These are phyloP conservation scores for Neurospora sp. DNA, from an alignment of 495 filamentous ascomycete genomes.

Conservation along the genomic window DNA sequence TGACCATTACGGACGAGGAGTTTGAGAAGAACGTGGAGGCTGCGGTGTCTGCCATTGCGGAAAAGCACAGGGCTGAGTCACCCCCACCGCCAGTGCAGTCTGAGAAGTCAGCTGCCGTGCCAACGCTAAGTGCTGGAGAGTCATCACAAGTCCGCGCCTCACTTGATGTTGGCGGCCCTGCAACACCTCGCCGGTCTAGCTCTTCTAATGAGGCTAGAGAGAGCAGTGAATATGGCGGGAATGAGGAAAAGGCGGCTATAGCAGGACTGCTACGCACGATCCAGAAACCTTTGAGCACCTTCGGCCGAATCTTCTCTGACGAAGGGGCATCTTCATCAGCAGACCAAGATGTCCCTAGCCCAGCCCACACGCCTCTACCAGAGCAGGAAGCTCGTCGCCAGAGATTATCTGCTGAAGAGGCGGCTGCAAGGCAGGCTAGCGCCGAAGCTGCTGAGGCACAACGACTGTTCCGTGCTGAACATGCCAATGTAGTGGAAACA, in stretches of 20 bases:
- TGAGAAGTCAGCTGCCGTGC: constrained; percentile 53
- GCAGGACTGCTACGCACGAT: constrained; percentile 83
- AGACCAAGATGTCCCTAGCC: constrained; percentile 31
- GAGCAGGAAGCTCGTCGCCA: constrained; percentile 34
- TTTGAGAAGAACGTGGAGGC: constrained; percentile 94
- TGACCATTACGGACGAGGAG: constrained; percentile 89
- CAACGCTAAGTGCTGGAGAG: constrained; percentile 18
- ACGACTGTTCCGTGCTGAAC: constrained; percentile 74
- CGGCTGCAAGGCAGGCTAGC: constrained; percentile 86
- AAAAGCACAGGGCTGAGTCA: constrained; percentile 57
- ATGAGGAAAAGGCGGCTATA: constrained; percentile 69
- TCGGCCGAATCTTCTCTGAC: constrained; percentile 96
- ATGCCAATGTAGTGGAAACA: constrained; percentile 84
- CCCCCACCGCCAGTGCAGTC: constrained; percentile 37
- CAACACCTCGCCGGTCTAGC: constrained; percentile 28
- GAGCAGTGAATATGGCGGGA: constrained; percentile 27
- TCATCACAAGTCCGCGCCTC: constrained; percentile 30
- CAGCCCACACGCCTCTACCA: constrained; percentile 48
- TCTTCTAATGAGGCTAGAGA: constrained; percentile 32
- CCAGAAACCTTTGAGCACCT: constrained; percentile 81
- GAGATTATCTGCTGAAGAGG: constrained; percentile 65
- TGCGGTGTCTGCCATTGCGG: constrained; percentile 91
- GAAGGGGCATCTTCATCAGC: constrained; percentile 38
- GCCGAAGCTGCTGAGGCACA: constrained; percentile 86
- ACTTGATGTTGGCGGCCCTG: constrained; percentile 33